phyloP scores from a whole-genome alignment of 2,329 filamentous ascomycete species.

The Aspergillus awamori region DNA sequence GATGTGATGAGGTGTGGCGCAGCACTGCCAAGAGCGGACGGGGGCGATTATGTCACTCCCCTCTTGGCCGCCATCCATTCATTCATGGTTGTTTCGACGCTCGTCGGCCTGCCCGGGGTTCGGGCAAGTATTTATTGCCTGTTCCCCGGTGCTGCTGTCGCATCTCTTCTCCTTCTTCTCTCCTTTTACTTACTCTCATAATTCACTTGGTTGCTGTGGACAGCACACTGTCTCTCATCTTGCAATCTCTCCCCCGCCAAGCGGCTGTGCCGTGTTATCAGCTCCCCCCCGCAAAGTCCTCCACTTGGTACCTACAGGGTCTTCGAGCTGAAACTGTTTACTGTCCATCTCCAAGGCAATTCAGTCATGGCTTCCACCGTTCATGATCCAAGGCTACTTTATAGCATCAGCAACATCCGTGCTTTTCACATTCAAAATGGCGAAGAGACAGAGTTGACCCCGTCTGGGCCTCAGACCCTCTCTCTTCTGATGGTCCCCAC shows the following conservation, averaged over 20 bases:
- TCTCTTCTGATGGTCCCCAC: slow-evolving; percentile 96
- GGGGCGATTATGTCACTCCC: slow-evolving; percentile 19
- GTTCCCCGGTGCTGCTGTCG: slow-evolving; percentile 10
- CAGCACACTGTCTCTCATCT: not conserved
- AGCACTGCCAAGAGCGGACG: slow-evolving; percentile 16
- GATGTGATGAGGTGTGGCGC: slow-evolving; percentile 28
- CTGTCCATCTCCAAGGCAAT: not conserved
- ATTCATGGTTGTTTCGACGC: not conserved
- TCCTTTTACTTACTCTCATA: not conserved
- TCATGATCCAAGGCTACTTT: slow-evolving; percentile 45
- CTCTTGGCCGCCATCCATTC: not conserved
- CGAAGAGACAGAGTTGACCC: slow-evolving; percentile 78
- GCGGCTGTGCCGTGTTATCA: slow-evolving; percentile 1
- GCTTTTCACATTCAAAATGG: slow-evolving; percentile 92
- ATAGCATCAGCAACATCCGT: slow-evolving; percentile 73
- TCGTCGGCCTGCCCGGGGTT: not conserved
- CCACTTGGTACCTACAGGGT: not conserved
- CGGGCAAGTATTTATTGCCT: slow-evolving; percentile 4
- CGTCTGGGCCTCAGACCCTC: slow-evolving; percentile 84
- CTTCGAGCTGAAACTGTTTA: not conserved
- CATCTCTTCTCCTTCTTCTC: slow-evolving; percentile 8
- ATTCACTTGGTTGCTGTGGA: not conserved
- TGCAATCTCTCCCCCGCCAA: not conserved
- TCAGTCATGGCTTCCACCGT: slow-evolving; percentile 29
- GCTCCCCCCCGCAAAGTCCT: slow-evolving; percentile 9